Evolutionary conservation across 1,139 yeast species (phyloP).

Genomic region (Wickerhamomyces sp.): DNA sequence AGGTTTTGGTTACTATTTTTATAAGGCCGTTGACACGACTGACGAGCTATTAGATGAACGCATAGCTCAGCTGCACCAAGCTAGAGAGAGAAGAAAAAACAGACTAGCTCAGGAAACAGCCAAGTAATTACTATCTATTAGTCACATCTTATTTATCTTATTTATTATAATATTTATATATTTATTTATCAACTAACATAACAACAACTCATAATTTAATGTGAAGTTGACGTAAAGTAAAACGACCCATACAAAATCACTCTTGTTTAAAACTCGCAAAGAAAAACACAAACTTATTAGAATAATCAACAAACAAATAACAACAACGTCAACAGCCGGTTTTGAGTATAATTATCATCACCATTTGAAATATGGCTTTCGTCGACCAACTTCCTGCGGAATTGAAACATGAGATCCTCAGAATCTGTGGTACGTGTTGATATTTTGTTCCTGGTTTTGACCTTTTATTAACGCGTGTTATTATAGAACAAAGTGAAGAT

Average conservation of each 20-base stretch:
- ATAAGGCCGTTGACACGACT: constrained; percentile 32
- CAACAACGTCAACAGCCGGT: too few species aligned
- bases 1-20: constrained; percentile 33
- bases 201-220: neutral
- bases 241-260: too few species aligned
- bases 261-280: too few species aligned
- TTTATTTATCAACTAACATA: constrained; percentile 5
- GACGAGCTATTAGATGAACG: constrained; percentile 31
- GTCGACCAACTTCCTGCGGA: constrained; percentile 17
- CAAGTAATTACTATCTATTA: neutral
- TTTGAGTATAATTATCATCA: too few species aligned
- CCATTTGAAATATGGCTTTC: constrained; percentile 18
- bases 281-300: too few species aligned
- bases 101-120: neutral
- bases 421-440: constrained; percentile 13
- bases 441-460: neutral
- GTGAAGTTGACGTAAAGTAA: too few species aligned
- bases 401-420: constrained; percentile 17
- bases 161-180: constrained; percentile 3
- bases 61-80: constrained; percentile 29
- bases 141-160: too few species aligned
- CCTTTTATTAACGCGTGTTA: neutral
- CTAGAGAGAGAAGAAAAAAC: constrained; percentile 26
- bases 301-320: too few species aligned
- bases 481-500: constrained; percentile 13